Percentiles rank a stretch among this genome's conserved stretches.
These are phyloP conservation scores for Anthoceros angustus DNA, from an alignment of 225 moss, liverwort and hornwort species.

Conservation along the genomic window DNA sequence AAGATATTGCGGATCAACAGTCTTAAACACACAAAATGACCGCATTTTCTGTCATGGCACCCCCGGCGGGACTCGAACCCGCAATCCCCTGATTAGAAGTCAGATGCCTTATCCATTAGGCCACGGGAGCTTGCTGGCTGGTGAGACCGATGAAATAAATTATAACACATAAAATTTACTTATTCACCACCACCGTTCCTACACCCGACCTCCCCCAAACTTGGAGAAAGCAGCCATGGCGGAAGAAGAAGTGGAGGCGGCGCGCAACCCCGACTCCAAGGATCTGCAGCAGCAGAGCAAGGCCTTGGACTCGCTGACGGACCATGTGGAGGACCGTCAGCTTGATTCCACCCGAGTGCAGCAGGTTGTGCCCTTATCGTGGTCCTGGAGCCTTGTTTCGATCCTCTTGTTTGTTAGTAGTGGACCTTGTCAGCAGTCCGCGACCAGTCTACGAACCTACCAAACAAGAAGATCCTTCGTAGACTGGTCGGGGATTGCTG, in stretches of 20 bases:
- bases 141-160: no score
- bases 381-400: background rate
- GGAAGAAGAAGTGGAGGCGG: conserved; percentile 57
- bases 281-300: conserved; percentile 98
- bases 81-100: conserved; percentile 99
- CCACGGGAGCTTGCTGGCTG: conserved; percentile 99
- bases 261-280: conserved; percentile 65
- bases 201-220: background rate
- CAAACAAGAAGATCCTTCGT: background rate
- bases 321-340: conserved; percentile 96
- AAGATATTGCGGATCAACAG: no score
- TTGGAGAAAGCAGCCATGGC: conserved; percentile 27
- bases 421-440: background rate
- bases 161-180: no score
- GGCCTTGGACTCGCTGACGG: conserved; percentile 84
- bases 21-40: no score
- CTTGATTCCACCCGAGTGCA: conserved; percentile 87
- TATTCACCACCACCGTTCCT: no score
- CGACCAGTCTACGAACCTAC: background rate
- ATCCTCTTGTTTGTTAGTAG: background rate
- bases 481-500: background rate
- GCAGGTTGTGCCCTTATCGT: conserved; percentile 10
- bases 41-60: no score
- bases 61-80: conserved; percentile 99
- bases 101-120: conserved; percentile 99